Base-by-base conservation (phyloP, 2,329 filamentous ascomycete species). In the Hortaea sp. region DNA sequence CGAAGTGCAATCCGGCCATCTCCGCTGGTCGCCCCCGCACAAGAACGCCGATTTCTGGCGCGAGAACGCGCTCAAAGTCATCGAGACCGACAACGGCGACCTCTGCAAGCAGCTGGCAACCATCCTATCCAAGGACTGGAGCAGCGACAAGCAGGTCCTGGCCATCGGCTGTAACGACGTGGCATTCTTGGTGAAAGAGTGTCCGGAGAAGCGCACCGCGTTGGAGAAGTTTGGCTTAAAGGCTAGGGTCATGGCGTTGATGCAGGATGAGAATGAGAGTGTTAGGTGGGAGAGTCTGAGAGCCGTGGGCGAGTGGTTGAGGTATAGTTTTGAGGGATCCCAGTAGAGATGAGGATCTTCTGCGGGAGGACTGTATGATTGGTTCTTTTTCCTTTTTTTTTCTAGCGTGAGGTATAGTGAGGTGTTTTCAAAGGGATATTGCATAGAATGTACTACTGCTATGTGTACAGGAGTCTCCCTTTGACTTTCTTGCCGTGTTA, bases 91-190 rank as follows among this genome's bases (percentile, higher is more conserved):
- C 63, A 84, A 88, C 53, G 87, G 85, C 31, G 82, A 82, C 54
- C 74, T 95, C 44, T 79, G 85, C 35, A 82, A 81, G 61, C 85
- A 87, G 69, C 73, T 95, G 46, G 85, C 84, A n/a, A 85, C 88
- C 57, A 94, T 95, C 51, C 76, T 95, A 69, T 74, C 79, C 64
- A 70, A 94, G 77, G 79, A 77, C 73, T 77, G 87, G 82, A 86
- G 92, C 59, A 88, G 85, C 63, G 85, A 92, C 60, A 84, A 84
- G 67, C 78, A 84, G 60, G 89, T 95, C 20, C 72, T 95, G 53
- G 89, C 89, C 2, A 90, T 95, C 68, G 89, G 85, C 13, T 94
- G 88, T 69, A 95, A 94, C 63, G 89, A 95, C 62, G 79, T 95
- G 13, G 88, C 87, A n/a, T 82, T 75, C 52, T 69, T 95, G 50